Conservation (phyloP, 1,284 basidiomycete genomes). For the Pseudozyma sp. region DNA sequence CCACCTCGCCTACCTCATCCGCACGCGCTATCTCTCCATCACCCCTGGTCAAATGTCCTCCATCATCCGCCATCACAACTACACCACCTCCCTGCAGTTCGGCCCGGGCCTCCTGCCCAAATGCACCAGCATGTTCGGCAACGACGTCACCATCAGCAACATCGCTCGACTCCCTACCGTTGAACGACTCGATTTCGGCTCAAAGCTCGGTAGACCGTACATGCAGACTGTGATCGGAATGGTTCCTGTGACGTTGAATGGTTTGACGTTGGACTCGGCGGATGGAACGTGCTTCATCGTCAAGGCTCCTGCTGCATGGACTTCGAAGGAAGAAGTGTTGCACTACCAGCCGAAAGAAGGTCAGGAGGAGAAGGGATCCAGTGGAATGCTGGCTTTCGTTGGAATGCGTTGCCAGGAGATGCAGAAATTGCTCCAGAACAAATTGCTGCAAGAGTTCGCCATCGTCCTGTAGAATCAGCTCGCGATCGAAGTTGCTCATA, state of each 20-base stretch:
- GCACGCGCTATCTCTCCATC: conserved; percentile 1
- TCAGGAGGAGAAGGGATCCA: not conserved
- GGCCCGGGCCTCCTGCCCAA: not conserved
- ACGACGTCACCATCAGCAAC: conserved; percentile 14
- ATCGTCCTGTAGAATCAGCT: not conserved
- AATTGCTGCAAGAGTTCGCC: not conserved
- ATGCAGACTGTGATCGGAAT: conserved; percentile 2
- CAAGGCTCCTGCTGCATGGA: not conserved
- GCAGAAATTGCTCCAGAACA: not conserved
- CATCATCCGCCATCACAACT: conserved; percentile 9
- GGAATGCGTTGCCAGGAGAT: conserved; percentile 1
- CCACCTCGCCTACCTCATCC: conserved; percentile 1
- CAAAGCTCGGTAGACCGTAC: not conserved
- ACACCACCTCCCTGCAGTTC: not conserved
- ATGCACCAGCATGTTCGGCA: conserved; percentile 5
- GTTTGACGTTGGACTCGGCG: conserved; percentile 1
- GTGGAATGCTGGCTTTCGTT: not conserved
- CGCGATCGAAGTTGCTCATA: not conserved
- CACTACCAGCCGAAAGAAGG: not conserved
- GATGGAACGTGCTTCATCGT: conserved; percentile 8
- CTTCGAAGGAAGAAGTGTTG: not conserved
- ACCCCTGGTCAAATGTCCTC: not conserved
- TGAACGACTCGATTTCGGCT: not conserved
- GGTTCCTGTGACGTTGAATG: not conserved
- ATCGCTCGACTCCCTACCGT: not conserved